A percentile compares a stretch with the other conserved stretches of the same genome.
These are phyloP conservation scores for Diaporthe ampelina DNA, from an alignment of 2,329 filamentous ascomycete genomes.

Conservation along the genomic window DNA sequence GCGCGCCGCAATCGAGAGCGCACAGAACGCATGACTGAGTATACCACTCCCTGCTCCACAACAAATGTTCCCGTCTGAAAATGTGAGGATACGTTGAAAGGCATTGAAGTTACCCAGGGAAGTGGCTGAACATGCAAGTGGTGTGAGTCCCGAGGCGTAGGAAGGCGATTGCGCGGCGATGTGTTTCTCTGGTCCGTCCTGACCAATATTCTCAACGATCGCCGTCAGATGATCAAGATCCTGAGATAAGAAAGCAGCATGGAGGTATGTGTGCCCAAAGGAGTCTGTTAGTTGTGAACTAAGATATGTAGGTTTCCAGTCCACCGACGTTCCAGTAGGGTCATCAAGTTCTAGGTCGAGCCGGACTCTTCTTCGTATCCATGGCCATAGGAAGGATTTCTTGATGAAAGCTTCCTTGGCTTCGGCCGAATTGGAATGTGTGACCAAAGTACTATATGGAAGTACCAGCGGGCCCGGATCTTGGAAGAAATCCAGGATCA, in stretches of 20 bases:
- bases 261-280: not conserved
- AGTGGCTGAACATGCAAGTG: not conserved
- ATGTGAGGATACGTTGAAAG: not conserved
- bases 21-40: not conserved
- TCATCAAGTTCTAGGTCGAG: too few relatives aligned
- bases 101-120: too few relatives aligned
- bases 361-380: not conserved
- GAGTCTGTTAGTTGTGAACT: not conserved
- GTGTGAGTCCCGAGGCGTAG: not conserved
- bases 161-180: not conserved
- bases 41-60: not conserved
- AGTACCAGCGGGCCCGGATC: not conserved
- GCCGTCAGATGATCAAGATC: too few relatives aligned
- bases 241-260: not conserved
- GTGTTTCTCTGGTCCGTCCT: too few relatives aligned
- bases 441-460: not conserved
- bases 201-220: too few relatives aligned
- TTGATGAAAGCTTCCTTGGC: too few relatives aligned
- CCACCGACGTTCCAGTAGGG: too few relatives aligned
- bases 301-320: not conserved
- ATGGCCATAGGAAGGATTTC: constrained; percentile 9
- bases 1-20: too few relatives aligned
- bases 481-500: too few relatives aligned
- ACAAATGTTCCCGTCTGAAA: not conserved
- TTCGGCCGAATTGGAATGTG: too few relatives aligned